Conservation (phyloP, 2,329 filamentous ascomycete species). For the Tolypocladium paradoxum region DNA sequence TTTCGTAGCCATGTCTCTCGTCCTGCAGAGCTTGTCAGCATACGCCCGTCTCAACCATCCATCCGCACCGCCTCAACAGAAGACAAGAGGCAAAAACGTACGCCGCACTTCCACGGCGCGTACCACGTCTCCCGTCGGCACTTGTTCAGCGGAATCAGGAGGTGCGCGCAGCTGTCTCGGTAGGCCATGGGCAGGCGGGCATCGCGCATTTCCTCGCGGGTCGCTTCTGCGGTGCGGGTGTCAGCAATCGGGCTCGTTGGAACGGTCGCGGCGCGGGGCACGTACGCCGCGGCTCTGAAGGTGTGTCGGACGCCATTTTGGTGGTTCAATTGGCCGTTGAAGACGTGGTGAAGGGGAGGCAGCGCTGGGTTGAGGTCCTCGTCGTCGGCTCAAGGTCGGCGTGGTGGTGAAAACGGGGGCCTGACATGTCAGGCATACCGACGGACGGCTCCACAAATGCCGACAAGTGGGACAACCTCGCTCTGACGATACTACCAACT, state of each 20-base stretch:
- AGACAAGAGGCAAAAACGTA: constrained; percentile 34
- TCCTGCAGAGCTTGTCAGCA: constrained; percentile 42
- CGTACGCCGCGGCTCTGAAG: constrained; percentile 27
- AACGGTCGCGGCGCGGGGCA: not conserved
- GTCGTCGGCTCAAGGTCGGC: constrained; percentile 18
- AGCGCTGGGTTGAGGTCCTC: constrained; percentile 15
- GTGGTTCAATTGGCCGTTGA: constrained; percentile 23
- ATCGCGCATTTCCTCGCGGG: constrained; percentile 87
- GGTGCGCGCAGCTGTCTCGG: constrained; percentile 89
- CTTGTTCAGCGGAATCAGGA: constrained; percentile 90
- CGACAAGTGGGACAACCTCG: not conserved
- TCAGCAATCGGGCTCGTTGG: not conserved
- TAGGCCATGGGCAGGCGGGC: constrained; percentile 82
- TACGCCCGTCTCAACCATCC: not conserved
- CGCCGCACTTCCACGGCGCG: constrained; percentile 95
- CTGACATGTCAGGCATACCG: constrained; percentile 13
- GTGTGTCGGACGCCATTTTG: constrained; percentile 26
- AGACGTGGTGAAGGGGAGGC: constrained; percentile 13
- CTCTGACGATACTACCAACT: not conserved
- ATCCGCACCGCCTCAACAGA: not conserved
- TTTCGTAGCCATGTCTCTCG: constrained; percentile 96
- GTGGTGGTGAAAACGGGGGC: constrained; percentile 10
- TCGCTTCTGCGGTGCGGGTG: constrained; percentile 47
- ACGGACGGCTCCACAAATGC: not conserved
- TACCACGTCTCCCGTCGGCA: constrained; percentile 91